A percentile compares a stretch with the other conserved stretches of the same genome.
Evolutionary conservation across 164 flowering plant species (phyloP).

Genomic region (Nymphaea thermarum): DNA sequence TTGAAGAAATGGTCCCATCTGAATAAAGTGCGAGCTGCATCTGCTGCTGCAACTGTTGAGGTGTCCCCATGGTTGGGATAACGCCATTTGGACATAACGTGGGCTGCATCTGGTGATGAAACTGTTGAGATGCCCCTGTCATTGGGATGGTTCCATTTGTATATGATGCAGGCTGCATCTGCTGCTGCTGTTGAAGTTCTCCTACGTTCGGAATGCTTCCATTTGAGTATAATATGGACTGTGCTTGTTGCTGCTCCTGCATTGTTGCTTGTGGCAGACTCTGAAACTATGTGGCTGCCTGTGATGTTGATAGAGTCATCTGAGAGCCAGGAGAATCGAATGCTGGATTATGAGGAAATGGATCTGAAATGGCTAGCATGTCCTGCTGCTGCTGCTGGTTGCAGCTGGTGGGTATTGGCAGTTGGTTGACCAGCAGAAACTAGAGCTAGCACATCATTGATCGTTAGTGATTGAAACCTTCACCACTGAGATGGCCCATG

Average conservation of each 20-base stretch:
- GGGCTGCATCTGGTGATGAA: neutral
- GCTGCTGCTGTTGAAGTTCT: slow-evolving; percentile 20
- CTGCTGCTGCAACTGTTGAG: slow-evolving; percentile 26
- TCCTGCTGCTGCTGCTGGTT: slow-evolving; percentile 34
- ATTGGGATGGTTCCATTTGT: neutral
- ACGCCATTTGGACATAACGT: neutral
- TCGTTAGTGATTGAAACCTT: slow-evolving; percentile 54
- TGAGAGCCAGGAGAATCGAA: slow-evolving; percentile 19
- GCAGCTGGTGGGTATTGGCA: slow-evolving; percentile 19
- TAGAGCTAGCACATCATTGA: slow-evolving; percentile 55
- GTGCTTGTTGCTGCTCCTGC: neutral
- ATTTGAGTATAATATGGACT: neutral
- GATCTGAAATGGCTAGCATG: slow-evolving; percentile 64
- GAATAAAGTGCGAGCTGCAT: neutral
- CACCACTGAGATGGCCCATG: slow-evolving; percentile 83
- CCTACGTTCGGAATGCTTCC: neutral
- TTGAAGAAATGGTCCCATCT: neutral
- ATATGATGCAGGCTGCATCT: neutral
- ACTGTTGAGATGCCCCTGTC: slow-evolving; percentile 6
- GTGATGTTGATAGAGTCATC: slow-evolving; percentile 23
- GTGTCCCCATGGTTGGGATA: neutral
- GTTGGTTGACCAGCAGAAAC: slow-evolving; percentile 62
- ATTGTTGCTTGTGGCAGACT: neutral
- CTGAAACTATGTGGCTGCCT: neutral
- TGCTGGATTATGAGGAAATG: slow-evolving; percentile 33